Base-by-base conservation (phyloP, 2,329 filamentous ascomycete species). In the Beauveria sp. region DNA sequence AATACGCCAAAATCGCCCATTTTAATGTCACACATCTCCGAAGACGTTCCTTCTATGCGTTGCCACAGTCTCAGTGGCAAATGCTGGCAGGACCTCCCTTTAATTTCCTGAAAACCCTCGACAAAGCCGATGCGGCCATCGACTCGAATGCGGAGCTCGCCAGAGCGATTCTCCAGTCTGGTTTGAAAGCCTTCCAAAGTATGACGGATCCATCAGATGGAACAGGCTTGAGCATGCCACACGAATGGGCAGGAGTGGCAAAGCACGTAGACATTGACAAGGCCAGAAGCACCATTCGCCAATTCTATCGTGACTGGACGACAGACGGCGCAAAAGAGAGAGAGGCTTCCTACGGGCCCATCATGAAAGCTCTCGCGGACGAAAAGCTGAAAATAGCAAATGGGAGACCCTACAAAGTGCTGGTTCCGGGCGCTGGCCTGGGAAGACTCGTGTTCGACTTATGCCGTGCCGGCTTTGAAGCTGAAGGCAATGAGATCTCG, bases 291-390 rank as follows among this genome's bases (percentile, higher is more conserved):
- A 97, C 92, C 2, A 81, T 99, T 56, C 86, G 93, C 12, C 94
- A 99, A 70, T 90, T 97, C 72, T 97, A 92, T 73, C 87, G 94
- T 18, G 94, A 99, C 73, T 99, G 96, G 94, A 91, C 90, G 26
- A 82, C 79, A 2, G 92, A 90, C 68, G 94, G 93, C 0, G 78
- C 77, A 3, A 70, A 73, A 0, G 96, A 99, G 77, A 80, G 94
- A 44, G 79, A 84, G n/a, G 84, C 85, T 3, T 91, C 89, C 69
- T 96, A 94, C 70, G 82, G 79, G 0, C 91, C 90, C 0, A 82
- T 97, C 7, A 75, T 96, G 62, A 70, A 73, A 20, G 86, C 86
- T 26, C 78, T 99, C 18, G 76, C 80, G 8, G 71, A 72, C 12
- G 82, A 86, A 71, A 75, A 70, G 62, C 62, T 61, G 5, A 66